Evolutionary conservation across 768 basidiomycete genomes (phyloP).

Genomic region (Leccinum pellstonianum): DNA sequence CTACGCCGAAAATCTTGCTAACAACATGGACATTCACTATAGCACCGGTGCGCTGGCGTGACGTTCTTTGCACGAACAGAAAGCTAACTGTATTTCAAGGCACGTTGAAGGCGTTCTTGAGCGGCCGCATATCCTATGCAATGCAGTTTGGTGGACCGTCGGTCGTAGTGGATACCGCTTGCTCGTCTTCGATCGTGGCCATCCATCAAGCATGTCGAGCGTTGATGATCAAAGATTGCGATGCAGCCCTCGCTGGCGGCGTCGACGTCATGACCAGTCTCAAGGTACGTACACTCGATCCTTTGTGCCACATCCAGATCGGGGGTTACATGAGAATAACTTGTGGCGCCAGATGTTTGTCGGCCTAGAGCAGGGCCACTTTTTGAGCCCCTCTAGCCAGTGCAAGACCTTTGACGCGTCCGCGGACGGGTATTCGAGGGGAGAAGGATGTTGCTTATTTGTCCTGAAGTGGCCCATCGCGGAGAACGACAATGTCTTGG

Average conservation of each 20-base stretch:
- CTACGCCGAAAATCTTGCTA: constrained; percentile 61
- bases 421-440: constrained; percentile 72
- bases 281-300: constrained; percentile 46
- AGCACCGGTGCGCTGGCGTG: constrained; percentile 49
- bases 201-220: constrained; percentile 70
- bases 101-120: constrained; percentile 65
- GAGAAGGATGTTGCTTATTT: constrained; percentile 70
- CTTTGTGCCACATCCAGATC: no score
- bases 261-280: constrained; percentile 70
- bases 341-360: constrained; percentile 53
- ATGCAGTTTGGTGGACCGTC: constrained; percentile 71
- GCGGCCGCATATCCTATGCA: constrained; percentile 68
- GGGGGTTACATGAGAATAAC: constrained; percentile 5
- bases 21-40: constrained; percentile 69
- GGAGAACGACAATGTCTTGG: constrained; percentile 68
- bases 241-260: constrained; percentile 70
- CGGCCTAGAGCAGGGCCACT: constrained; percentile 67
- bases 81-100: constrained; percentile 35
- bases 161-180: constrained; percentile 72
- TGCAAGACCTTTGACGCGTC: constrained; percentile 70
- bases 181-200: constrained; percentile 68
- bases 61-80: neutral
- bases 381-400: constrained; percentile 63
- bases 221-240: constrained; percentile 60
- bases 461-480: constrained; percentile 64